Conservation (phyloP, 2,329 filamentous ascomycete genomes). For the Cercospora sojina region DNA sequence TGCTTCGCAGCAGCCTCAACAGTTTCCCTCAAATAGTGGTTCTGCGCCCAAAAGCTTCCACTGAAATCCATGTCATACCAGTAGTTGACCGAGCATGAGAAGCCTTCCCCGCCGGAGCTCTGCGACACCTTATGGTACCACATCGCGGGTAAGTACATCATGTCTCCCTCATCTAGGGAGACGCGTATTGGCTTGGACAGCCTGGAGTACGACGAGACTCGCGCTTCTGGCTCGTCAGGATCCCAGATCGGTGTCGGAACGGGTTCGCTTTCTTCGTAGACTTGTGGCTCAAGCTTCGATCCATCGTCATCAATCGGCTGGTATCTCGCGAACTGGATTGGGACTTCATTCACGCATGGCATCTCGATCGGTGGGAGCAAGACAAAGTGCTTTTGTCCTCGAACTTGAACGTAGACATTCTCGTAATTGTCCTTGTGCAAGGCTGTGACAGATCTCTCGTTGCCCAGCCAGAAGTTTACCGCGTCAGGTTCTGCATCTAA, state of each 20-base stretch:
- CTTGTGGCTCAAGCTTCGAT: conserved; percentile 33
- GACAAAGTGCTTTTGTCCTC: conserved; percentile 72
- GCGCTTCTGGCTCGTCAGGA: conserved; percentile 57
- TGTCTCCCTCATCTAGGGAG: conserved; percentile 69
- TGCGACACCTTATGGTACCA: conserved; percentile 87
- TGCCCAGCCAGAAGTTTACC: conserved; percentile 81
- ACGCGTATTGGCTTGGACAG: conserved; percentile 64
- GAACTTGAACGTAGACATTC: conserved; percentile 76
- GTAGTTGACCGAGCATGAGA: conserved; percentile 79
- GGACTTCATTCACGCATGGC: conserved; percentile 65
- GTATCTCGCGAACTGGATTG: conserved; percentile 61
- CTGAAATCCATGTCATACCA: conserved; percentile 77
- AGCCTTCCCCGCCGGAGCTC: conserved; percentile 63
- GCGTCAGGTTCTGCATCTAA: conserved; percentile 67
- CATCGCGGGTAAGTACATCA: conserved; percentile 78
- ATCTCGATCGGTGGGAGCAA: conserved; percentile 70
- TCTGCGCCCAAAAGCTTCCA: conserved; percentile 64
- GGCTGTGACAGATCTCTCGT: conserved; percentile 66
- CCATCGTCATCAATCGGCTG: conserved; percentile 35
- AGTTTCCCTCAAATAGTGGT: conserved; percentile 49
- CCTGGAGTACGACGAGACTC: conserved; percentile 59
- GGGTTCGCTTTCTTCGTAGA: conserved; percentile 42
- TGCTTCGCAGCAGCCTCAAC: conserved; percentile 16
- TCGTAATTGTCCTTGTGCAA: conserved; percentile 83
- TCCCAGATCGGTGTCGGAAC: conserved; percentile 75